Percentiles rank a stretch among this genome's conserved stretches.
phyloP scores from a whole-genome alignment of 2,329 filamentous ascomycete genomes.

The Pseudomassariella vexata region DNA sequence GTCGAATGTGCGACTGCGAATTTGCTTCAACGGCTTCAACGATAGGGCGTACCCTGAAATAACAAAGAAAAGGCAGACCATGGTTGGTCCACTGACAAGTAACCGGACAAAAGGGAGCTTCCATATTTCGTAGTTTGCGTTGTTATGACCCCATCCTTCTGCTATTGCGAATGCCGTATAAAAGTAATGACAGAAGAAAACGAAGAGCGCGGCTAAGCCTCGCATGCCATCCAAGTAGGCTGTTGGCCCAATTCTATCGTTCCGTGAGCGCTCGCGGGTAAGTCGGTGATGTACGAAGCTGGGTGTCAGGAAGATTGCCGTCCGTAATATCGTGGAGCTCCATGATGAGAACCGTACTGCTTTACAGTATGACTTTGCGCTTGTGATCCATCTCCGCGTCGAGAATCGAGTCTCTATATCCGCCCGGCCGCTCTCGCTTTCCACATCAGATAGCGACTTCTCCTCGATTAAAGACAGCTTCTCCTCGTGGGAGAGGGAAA shows the following conservation, averaged over 20 bases:
- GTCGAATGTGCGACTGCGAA: constrained; percentile 28
- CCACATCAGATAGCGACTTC: constrained; percentile 34
- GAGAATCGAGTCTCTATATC: constrained; percentile 31
- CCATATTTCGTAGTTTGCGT: constrained; percentile 38
- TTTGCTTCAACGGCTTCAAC: constrained; percentile 44
- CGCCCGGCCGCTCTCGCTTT: constrained; percentile 32
- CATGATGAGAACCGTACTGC: constrained; percentile 27
- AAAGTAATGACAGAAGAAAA: constrained; percentile 51
- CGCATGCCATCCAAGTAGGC: constrained; percentile 55
- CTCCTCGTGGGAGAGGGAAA: constrained; percentile 35
- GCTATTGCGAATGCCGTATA: constrained; percentile 48
- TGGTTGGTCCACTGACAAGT: constrained; percentile 48
- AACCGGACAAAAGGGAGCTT: constrained; percentile 49
- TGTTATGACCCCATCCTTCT: constrained; percentile 40
- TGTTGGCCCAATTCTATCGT: constrained; percentile 41
- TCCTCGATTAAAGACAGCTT: constrained; percentile 39
- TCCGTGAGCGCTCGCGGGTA: constrained; percentile 32
- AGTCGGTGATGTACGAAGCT: constrained; percentile 43
- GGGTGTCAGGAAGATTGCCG: constrained; percentile 42
- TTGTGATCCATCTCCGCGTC: constrained; percentile 24
- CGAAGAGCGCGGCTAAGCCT: constrained; percentile 48
- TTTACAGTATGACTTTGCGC: constrained; percentile 21
- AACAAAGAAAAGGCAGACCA: constrained; percentile 57
- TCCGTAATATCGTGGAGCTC: constrained; percentile 30
- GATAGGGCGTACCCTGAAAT: constrained; percentile 57